A percentile compares a stretch with the other conserved stretches of the same genome.
Conservation (phyloP, 139 green algal species). For the Chlamydomonas asymmetrica region DNA sequence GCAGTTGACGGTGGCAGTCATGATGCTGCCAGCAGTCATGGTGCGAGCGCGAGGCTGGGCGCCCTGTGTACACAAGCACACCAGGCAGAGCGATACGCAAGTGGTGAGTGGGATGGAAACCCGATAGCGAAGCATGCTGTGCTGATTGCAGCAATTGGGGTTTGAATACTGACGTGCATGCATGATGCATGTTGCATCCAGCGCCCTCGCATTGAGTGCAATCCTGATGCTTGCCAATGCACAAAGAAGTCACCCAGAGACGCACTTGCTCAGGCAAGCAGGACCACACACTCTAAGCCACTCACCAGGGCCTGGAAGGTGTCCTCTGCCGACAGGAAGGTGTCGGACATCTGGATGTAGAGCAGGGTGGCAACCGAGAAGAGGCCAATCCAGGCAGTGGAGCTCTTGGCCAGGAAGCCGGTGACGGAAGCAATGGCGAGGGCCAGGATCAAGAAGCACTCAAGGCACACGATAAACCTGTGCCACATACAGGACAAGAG, state of each 20-base stretch:
- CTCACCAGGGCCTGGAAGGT: too few relatives aligned
- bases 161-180: too few relatives aligned
- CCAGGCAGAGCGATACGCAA: too few relatives aligned
- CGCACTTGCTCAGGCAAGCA: too few relatives aligned
- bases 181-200: background rate
- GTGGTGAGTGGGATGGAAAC: background rate
- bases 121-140: too few relatives aligned
- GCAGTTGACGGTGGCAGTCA: constrained; percentile 28
- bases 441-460: constrained; percentile 4
- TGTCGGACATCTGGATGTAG: constrained; percentile 24
- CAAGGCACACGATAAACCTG: constrained; percentile 24
- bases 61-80: too few relatives aligned
- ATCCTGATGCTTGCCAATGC: too few relatives aligned
- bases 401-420: constrained; percentile 12
- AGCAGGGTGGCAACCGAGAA: constrained; percentile 24
- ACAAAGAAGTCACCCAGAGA: too few relatives aligned
- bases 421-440: background rate
- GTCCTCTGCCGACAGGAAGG: constrained; percentile 3
- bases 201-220: background rate
- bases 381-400: constrained; percentile 2
- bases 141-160: background rate
- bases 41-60: constrained; percentile 25
- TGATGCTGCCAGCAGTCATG: constrained; percentile 25
- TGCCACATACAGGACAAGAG: background rate
- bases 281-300: too few relatives aligned